phyloP scores from a whole-genome alignment of 805 yeast species.

The Sporopachydermia lactativora region DNA sequence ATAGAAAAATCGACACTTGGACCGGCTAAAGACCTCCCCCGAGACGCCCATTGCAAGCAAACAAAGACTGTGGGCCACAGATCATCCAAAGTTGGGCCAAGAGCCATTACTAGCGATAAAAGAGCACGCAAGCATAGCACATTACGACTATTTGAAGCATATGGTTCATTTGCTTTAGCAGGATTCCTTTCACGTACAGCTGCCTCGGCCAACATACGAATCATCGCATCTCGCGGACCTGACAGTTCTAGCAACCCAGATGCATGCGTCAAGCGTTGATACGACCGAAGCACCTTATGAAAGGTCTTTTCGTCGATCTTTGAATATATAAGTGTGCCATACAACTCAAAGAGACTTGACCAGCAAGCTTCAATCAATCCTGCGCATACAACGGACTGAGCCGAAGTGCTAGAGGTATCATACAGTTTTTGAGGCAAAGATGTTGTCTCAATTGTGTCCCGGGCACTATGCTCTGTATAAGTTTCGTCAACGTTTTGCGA shows the following conservation, averaged over 20 bases:
- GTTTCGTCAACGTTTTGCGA: no score
- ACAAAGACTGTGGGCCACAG: conserved; percentile 54
- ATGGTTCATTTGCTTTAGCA: conserved; percentile 7
- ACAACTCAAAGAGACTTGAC: conserved; percentile 27
- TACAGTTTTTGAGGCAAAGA: conserved; percentile 5
- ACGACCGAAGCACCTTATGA: conserved; percentile 50
- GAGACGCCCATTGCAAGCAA: conserved; percentile 60
- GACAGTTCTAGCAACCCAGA: conserved; percentile 57
- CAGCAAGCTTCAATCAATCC: conserved; percentile 15
- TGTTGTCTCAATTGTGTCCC: conserved; percentile 5
- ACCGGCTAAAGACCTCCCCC: neutral
- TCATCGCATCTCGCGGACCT: conserved; percentile 42
- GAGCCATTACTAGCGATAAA: conserved; percentile 57
- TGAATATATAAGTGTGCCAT: conserved; percentile 42
- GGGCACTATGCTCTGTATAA: no score
- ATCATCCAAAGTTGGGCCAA: conserved; percentile 57
- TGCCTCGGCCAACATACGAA: conserved; percentile 3
- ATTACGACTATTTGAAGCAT: conserved; percentile 20
- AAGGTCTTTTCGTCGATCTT: conserved; percentile 59
- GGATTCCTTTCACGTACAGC: conserved; percentile 1
- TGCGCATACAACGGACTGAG: conserved; percentile 5
- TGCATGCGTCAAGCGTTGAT: conserved; percentile 73
- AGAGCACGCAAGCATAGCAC: conserved; percentile 68
- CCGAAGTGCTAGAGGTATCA: no score
- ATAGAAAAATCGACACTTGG: neutral